Conservation (phyloP, 2,329 filamentous ascomycete species). For the Acrocalymma vagum region DNA sequence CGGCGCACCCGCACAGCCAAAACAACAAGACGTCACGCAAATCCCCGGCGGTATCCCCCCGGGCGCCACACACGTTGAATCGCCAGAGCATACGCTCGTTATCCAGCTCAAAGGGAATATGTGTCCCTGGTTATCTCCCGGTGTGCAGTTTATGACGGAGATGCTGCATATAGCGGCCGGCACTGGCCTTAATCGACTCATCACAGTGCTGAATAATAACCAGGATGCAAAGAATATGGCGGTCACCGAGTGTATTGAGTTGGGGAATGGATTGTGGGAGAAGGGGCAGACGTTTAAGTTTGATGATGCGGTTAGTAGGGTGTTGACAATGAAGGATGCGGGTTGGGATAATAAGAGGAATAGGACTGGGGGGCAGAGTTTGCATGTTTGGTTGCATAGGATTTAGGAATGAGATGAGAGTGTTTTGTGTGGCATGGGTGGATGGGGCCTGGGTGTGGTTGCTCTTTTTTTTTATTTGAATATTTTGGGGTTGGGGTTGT, state of each 20-base stretch:
- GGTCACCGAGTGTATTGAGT: constrained; percentile 43
- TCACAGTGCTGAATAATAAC: constrained; percentile 35
- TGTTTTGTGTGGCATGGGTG: too few species aligned
- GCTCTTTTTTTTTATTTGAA: too few species aligned
- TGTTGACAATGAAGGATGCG: constrained; percentile 41
- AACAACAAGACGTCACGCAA: constrained; percentile 32
- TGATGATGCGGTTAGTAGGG: constrained; percentile 36
- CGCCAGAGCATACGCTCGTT: constrained; percentile 33
- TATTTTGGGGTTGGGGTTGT: too few species aligned
- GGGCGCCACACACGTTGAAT: constrained; percentile 35
- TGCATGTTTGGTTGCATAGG: constrained; percentile 40
- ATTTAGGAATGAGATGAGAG: constrained; percentile 17
- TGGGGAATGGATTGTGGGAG: constrained; percentile 43
- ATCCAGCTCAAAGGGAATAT: constrained; percentile 36
- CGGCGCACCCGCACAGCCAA: constrained; percentile 24
- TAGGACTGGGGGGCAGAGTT: constrained; percentile 30
- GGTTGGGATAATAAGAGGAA: constrained; percentile 43
- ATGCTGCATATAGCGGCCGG: constrained; percentile 26
- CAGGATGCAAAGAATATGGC: constrained; percentile 38
- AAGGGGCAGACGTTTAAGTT: constrained; percentile 45
- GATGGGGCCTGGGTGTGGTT: too few species aligned
- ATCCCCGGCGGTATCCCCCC: constrained; percentile 36
- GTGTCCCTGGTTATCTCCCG: constrained; percentile 40
- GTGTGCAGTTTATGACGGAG: constrained; percentile 34
- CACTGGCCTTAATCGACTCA: constrained; percentile 39